These are phyloP conservation scores for Aspergillus asperescens DNA, from an alignment of 495 filamentous ascomycete species.

Conservation along the genomic window DNA sequence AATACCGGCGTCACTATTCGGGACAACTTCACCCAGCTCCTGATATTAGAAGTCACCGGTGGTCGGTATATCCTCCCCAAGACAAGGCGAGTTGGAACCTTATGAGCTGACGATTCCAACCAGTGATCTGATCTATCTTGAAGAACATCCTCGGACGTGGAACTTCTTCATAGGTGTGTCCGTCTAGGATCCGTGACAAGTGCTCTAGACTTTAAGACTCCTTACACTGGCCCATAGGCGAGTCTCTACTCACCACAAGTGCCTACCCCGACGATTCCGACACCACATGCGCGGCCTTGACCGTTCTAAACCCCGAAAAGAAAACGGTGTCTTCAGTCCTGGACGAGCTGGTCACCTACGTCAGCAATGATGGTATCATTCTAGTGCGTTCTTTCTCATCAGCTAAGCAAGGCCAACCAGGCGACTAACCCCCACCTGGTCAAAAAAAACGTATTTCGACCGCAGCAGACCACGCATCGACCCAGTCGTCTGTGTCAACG, in stretches of 20 bases:
- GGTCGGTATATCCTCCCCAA: constrained; percentile 5
- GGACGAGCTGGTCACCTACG: constrained; percentile 19
- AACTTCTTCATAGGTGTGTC: constrained; percentile 14
- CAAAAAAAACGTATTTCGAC: constrained; percentile 22
- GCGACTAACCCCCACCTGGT: too few species aligned
- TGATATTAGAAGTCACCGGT: constrained; percentile 16
- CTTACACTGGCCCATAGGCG: neutral
- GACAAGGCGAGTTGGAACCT: too few species aligned
- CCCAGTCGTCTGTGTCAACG: constrained; percentile 19
- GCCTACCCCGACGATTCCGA: constrained; percentile 25
- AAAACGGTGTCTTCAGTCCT: constrained; percentile 6
- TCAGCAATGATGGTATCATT: constrained; percentile 17
- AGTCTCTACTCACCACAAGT: neutral
- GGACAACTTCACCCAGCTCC: constrained; percentile 21
- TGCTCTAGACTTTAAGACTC: neutral
- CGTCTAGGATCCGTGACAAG: neutral
- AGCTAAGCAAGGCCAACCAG: too few species aligned
- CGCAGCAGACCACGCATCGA: constrained; percentile 15
- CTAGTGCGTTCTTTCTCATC: neutral
- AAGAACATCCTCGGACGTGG: constrained; percentile 4
- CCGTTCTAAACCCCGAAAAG: neutral
- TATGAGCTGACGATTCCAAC: neutral
- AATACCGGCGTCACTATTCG: neutral
- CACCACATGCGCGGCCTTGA: constrained; percentile 21
- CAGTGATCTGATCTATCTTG: constrained; percentile 14